Conservation (phyloP, 2,329 filamentous ascomycete genomes). For the Penicillium verrucosum region DNA sequence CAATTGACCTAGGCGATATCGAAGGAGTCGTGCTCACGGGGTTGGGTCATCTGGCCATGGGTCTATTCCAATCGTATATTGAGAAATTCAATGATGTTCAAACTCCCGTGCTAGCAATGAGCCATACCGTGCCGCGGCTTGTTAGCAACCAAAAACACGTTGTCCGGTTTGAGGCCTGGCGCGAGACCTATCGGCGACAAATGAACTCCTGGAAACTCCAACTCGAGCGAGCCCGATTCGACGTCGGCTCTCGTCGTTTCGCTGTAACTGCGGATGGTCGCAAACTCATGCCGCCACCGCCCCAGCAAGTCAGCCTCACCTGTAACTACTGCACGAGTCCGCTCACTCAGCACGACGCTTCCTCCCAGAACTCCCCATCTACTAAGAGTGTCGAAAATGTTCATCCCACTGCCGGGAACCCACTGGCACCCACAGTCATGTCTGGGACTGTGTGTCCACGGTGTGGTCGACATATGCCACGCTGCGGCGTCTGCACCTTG, state of each 20-base stretch:
- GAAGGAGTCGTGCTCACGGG: constrained; percentile 63
- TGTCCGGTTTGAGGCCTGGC: constrained; percentile 57
- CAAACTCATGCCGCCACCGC: constrained; percentile 49
- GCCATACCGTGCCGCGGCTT: constrained; percentile 57
- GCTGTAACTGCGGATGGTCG: constrained; percentile 51
- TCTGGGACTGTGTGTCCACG: constrained; percentile 57
- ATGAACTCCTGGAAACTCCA: constrained; percentile 63
- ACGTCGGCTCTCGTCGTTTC: constrained; percentile 55
- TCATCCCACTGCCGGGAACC: constrained; percentile 36
- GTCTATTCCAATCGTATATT: constrained; percentile 61
- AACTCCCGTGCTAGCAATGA: constrained; percentile 59
- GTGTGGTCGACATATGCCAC: constrained; percentile 61
- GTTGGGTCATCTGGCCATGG: constrained; percentile 55
- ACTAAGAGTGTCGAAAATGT: constrained; percentile 30
- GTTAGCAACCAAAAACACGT: constrained; percentile 53
- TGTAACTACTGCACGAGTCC: constrained; percentile 60
- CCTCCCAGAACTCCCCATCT: constrained; percentile 27
- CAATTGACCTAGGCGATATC: constrained; percentile 55
- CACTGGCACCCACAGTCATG: constrained; percentile 35
- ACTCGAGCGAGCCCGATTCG: constrained; percentile 57
- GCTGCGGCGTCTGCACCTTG: constrained; percentile 60
- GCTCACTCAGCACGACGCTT: constrained; percentile 48
- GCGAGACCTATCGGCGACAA: constrained; percentile 58
- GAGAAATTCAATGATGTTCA: constrained; percentile 59
- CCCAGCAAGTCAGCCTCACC: constrained; percentile 55